Evolutionary conservation across 768 basidiomycete genomes (phyloP).

Genomic region (Amanita brunnescens): DNA sequence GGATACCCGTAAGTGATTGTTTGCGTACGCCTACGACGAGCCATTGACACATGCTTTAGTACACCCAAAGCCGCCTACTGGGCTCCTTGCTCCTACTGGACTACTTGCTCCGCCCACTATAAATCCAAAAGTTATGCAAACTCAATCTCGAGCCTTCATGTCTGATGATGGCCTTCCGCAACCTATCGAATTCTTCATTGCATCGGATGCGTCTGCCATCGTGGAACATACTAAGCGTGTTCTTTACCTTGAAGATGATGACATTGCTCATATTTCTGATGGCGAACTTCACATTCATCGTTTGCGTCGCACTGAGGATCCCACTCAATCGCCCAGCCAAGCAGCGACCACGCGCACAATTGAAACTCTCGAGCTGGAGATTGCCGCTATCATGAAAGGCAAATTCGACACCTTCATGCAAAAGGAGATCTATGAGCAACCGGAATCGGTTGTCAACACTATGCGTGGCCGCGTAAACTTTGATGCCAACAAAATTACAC

Average conservation of each 20-base stretch:
- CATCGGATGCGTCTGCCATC: slow-evolving; percentile 93
- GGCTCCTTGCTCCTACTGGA: slow-evolving; percentile 48
- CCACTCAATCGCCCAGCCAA: slow-evolving; percentile 48
- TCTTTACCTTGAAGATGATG: slow-evolving; percentile 96
- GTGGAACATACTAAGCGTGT: slow-evolving; percentile 99
- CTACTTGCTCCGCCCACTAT: slow-evolving; percentile 60
- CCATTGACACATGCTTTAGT: slow-evolving; percentile 18
- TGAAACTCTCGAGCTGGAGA: slow-evolving; percentile 96
- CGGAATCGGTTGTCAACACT: slow-evolving; percentile 98
- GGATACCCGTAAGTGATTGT: slow-evolving; percentile 8
- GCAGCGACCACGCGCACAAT: slow-evolving; percentile 80
- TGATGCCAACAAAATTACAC: slow-evolving; percentile 81
- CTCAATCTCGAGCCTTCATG: slow-evolving; percentile 97
- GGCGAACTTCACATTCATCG: slow-evolving; percentile 99
- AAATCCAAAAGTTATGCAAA: slow-evolving; percentile 77
- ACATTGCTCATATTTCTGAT: slow-evolving; percentile 95
- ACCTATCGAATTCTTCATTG: slow-evolving; percentile 99
- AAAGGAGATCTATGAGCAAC: slow-evolving; percentile 99
- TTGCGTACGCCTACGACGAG: slow-evolving; percentile 4
- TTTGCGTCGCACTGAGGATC: slow-evolving; percentile 81
- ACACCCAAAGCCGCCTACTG: slow-evolving; percentile 42
- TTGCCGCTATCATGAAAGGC: slow-evolving; percentile 99
- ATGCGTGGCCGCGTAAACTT: slow-evolving; percentile 99
- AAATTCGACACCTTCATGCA: slow-evolving; percentile 99
- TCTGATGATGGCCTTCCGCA: slow-evolving; percentile 97